Evolutionary conservation across 495 filamentous ascomycete species (phyloP).

Genomic region (Penicillium arizonense): DNA sequence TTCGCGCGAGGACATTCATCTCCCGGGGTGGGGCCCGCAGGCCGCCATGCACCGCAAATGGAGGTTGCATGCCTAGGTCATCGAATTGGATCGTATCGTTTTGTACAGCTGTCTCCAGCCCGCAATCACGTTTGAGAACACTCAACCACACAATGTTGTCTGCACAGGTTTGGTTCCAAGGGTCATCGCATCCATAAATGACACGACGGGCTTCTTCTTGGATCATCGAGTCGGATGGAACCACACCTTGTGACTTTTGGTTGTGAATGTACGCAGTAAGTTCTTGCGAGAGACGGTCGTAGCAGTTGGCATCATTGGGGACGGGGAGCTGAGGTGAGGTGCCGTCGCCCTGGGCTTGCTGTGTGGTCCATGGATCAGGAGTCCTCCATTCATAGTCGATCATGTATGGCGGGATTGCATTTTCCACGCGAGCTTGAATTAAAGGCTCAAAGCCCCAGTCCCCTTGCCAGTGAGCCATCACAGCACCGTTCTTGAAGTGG

Average conservation of each 20-base stretch:
- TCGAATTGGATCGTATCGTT: constrained; percentile 35
- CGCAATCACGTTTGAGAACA: constrained; percentile 64
- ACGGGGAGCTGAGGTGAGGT: constrained; percentile 23
- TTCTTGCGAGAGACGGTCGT: constrained; percentile 54
- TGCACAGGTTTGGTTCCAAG: constrained; percentile 71
- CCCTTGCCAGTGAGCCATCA: constrained; percentile 76
- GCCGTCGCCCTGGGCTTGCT: constrained; percentile 14
- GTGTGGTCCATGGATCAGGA: constrained; percentile 37
- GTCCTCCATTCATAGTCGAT: constrained; percentile 42
- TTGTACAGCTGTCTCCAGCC: constrained; percentile 39
- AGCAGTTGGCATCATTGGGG: constrained; percentile 43
- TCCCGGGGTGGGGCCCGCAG: constrained; percentile 30
- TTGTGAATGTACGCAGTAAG: constrained; percentile 54
- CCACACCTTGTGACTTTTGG: constrained; percentile 46
- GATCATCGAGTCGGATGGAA: constrained; percentile 60
- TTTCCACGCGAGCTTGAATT: constrained; percentile 67
- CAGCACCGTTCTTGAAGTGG: constrained; percentile 70
- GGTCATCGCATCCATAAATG: constrained; percentile 64
- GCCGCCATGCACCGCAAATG: constrained; percentile 34
- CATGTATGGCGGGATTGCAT: constrained; percentile 64
- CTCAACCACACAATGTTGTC: constrained; percentile 65
- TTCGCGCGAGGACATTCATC: constrained; percentile 28
- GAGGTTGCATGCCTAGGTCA: constrained; percentile 42
- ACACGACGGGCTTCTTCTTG: constrained; percentile 62
- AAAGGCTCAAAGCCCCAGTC: constrained; percentile 75